phyloP scores from a whole-genome alignment of 2,329 filamentous ascomycete species.

The Pseudocercospora musae region DNA sequence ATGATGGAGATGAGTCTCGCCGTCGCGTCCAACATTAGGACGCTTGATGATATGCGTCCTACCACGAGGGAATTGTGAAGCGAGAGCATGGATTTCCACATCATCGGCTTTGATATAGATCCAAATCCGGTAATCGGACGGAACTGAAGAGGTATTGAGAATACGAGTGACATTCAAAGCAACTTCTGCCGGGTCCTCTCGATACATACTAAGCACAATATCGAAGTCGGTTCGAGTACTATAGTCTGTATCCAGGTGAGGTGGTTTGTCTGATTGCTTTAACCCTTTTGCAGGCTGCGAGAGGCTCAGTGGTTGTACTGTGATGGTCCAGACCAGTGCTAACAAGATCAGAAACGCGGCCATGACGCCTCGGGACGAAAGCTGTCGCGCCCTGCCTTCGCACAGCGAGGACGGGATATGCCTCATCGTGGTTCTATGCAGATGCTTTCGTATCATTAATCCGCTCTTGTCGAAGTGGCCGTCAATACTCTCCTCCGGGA shows the following conservation, averaged over 20 bases:
- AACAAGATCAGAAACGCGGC: background rate
- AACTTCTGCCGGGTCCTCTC: constrained; percentile 4
- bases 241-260: background rate
- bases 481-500: too few relatives aligned
- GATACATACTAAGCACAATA: constrained; percentile 13
- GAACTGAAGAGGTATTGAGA: background rate
- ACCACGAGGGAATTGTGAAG: background rate
- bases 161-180: constrained; percentile 7
- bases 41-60: background rate
- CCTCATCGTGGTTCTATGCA: background rate
- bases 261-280: background rate
- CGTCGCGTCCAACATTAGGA: constrained; percentile 45
- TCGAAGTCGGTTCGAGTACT: constrained; percentile 3
- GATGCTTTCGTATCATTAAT: background rate
- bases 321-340: background rate
- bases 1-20: constrained; percentile 48
- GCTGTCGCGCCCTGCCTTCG: background rate
- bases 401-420: background rate
- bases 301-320: background rate
- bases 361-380: background rate
- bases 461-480: background rate
- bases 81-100: background rate
- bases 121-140: background rate
- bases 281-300: background rate
- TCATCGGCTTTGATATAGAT: constrained; percentile 5